Evolutionary conservation across 2,329 filamentous ascomycete genomes (phyloP).

Genomic region (Rhexocercosporidium sp.): DNA sequence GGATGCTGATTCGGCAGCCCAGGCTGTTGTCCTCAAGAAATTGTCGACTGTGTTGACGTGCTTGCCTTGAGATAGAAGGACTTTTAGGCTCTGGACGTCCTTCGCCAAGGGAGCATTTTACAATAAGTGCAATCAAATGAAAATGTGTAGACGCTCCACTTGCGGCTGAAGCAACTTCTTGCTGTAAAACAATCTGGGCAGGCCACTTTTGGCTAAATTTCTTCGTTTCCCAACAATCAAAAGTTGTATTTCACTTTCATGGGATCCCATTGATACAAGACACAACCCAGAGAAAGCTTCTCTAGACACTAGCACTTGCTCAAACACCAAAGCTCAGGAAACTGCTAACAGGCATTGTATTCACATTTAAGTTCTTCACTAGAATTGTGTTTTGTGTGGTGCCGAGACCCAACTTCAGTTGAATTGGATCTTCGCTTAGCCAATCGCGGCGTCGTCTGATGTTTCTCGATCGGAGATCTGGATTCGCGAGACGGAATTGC

Average conservation of each 20-base stretch:
- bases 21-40: conserved; percentile 1
- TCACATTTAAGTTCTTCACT: too few species aligned
- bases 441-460: not conserved
- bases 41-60: not conserved
- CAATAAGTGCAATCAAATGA: not conserved
- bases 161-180: not conserved
- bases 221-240: too few species aligned
- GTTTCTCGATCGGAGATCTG: not conserved
- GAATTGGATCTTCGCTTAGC: not conserved
- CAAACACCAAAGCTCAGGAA: too few species aligned
- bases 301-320: too few species aligned
- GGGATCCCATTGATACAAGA: too few species aligned
- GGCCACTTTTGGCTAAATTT: too few species aligned
- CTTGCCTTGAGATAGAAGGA: not conserved
- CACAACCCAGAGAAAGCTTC: too few species aligned
- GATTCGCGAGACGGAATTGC: not conserved
- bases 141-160: too few species aligned
- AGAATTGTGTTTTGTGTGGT: too few species aligned
- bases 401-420: not conserved
- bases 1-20: conserved; percentile 1
- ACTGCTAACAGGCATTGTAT: too few species aligned
- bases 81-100: too few species aligned
- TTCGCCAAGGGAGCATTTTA: not conserved
- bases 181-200: not conserved
- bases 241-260: too few species aligned